These are phyloP conservation scores for Mycena rebaudengoi DNA, from an alignment of 768 basidiomycete genomes.

Conservation along the genomic window DNA sequence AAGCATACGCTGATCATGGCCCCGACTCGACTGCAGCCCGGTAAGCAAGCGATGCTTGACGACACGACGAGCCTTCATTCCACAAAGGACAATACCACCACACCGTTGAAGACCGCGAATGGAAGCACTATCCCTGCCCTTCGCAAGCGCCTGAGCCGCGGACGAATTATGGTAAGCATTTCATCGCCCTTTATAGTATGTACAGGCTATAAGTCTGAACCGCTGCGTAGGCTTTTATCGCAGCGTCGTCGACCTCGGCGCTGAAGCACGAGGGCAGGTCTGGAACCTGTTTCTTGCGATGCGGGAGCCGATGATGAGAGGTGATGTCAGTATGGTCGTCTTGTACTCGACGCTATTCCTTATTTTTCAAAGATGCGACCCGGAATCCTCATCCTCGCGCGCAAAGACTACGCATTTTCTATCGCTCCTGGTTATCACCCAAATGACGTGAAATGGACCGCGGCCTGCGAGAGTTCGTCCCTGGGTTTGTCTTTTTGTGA, in stretches of 20 bases:
- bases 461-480: constrained; percentile 18
- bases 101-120: constrained; percentile 14
- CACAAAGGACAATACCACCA: constrained; percentile 18
- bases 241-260: constrained; percentile 20
- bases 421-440: constrained; percentile 20
- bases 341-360: background rate
- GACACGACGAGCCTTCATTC: background rate
- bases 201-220: background rate
- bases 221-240: constrained; percentile 22
- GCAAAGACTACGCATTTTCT: constrained; percentile 18
- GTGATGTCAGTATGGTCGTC: constrained; percentile 7
- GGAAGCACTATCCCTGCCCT: constrained; percentile 14
- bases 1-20: constrained; percentile 17
- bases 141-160: constrained; percentile 11
- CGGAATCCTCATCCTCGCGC: constrained; percentile 17
- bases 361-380: constrained; percentile 16
- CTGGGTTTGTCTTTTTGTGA: constrained; percentile 7
- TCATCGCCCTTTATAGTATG: background rate
- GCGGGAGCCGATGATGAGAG: constrained; percentile 17
- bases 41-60: background rate
- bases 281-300: constrained; percentile 24
- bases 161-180: constrained; percentile 10
- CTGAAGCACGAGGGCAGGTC: constrained; percentile 13
- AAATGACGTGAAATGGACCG: constrained; percentile 16
- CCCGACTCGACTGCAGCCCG: constrained; percentile 21